Base-by-base conservation (phyloP, 1,284 basidiomycete species). In the Cutaneotrichosporon curvatum region DNA sequence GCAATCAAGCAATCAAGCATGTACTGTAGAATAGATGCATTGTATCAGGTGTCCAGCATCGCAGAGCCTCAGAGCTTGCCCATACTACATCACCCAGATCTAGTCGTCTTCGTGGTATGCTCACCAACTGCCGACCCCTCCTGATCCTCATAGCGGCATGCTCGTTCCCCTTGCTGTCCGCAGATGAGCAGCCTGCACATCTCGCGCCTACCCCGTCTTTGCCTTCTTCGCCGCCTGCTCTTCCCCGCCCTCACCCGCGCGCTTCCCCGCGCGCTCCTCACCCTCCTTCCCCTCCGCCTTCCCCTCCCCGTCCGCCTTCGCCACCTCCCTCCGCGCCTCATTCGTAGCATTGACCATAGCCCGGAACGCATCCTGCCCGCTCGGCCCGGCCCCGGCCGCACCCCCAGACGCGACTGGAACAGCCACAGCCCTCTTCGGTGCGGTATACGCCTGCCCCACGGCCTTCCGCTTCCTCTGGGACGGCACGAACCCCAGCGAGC, bases 311-410 rank as follows among this genome's bases (percentile, higher is more conserved):
- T 37, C 35, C 23, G 31, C 42, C 12, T 37, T n/a, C 60, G 25
- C 37, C 4, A 57, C 59, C 19, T 51, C 57, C 50, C 56, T 52
- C 22, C 64, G 40, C 48, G 62, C 47, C 43, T 60, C 53, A 45
- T 67, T 67, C 47, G 65, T 67, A 10, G 58, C 60, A n/a, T 48
- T 52, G 36, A 71, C 56, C 39, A 69, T 53, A n/a, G 61, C 61
- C 32, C 68, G 51, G 48, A 71, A 71, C 22, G 58, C 58, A 44
- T 63, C 58, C 47, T 69, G 68, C 4, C 59, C 60, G 16, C 48
- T 38, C 4, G 32, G 40, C 15, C 25, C 42, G 3, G 46, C 40
- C 21, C 21, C 30, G 22, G 37, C 44, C 16, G 42, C 31, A 11
- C 46, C 15, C 30, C 35, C 41, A 11, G 42, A 30, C 6, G 44